phyloP scores from a whole-genome alignment of 768 basidiomycete species.

The Pleurotus cornucopiae region DNA sequence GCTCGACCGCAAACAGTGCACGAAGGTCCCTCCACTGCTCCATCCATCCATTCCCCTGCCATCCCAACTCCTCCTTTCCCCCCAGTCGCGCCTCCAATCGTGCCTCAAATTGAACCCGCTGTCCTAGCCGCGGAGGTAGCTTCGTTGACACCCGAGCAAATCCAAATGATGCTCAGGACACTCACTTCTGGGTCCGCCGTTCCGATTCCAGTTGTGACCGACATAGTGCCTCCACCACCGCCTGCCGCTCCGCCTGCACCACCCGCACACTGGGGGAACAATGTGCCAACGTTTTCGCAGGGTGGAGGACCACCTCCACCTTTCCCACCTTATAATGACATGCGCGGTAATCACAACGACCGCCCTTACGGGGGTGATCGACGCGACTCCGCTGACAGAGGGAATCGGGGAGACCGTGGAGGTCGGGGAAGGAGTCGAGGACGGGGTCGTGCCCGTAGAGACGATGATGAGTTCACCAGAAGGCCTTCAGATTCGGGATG shows the following conservation, averaged over 20 bases:
- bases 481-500: conserved; percentile 55
- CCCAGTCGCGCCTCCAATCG: neutral
- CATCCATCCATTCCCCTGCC: conserved; percentile 1
- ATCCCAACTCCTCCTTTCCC: conserved; percentile 26
- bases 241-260: conserved; percentile 16
- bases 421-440: conserved; percentile 32
- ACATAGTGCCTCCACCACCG: conserved; percentile 15
- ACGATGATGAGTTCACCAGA: conserved; percentile 25
- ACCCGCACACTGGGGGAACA: neutral
- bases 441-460: conserved; percentile 23
- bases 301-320: conserved; percentile 11
- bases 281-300: conserved; percentile 11
- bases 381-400: conserved; percentile 15
- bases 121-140: conserved; percentile 70
- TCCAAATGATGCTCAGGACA: conserved; percentile 61
- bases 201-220: conserved; percentile 16
- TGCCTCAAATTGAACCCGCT: conserved; percentile 30
- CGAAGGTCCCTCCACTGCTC: conserved; percentile 15
- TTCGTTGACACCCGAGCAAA: conserved; percentile 71
- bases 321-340: conserved; percentile 3
- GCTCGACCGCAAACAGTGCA: conserved; percentile 15
- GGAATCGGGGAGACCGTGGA: conserved; percentile 16
- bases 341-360: conserved; percentile 10
- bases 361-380: conserved; percentile 24
- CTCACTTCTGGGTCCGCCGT: conserved; percentile 39